Evolutionary conservation across 352 stramenopile species (phyloP).

Genomic region (Pythium dissimile): DNA sequence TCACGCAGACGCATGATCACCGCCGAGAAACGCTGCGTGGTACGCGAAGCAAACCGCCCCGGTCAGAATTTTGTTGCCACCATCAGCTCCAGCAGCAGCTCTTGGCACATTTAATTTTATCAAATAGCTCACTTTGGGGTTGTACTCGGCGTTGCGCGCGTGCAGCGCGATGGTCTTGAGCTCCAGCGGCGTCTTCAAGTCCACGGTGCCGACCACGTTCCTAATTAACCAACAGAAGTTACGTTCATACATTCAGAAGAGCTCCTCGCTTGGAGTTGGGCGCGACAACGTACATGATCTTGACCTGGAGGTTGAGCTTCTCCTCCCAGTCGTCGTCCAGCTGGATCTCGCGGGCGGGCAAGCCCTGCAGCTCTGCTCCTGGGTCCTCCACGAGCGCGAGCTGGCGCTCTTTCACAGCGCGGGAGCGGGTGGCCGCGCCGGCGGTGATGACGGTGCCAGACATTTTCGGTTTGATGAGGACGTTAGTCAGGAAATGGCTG

Average conservation of each 20-base stretch:
- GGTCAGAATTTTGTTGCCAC: too few species aligned
- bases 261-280: background rate
- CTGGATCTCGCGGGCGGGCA: constrained; percentile 55
- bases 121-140: constrained; percentile 97
- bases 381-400: constrained; percentile 56
- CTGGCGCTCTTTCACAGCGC: constrained; percentile 69
- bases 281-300: constrained; percentile 58
- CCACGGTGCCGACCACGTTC: constrained; percentile 95
- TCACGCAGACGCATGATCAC: constrained; percentile 96
- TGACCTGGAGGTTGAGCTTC: constrained; percentile 73
- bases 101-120: background rate
- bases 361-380: constrained; percentile 33
- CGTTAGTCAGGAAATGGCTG: background rate
- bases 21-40: constrained; percentile 89
- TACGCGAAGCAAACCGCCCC: too few species aligned
- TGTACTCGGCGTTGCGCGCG: constrained; percentile 99
- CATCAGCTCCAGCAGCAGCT: too few species aligned
- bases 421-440: constrained; percentile 28
- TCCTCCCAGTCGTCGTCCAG: constrained; percentile 81
- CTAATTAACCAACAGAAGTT: constrained; percentile 24
- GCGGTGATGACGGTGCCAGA: constrained; percentile 3
- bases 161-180: constrained; percentile 97
- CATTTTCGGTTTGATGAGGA: constrained; percentile 8
- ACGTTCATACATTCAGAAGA: background rate
- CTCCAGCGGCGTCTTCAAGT: constrained; percentile 94